These are phyloP conservation scores for Afroboletus lepidellus DNA, from an alignment of 1,284 basidiomycete species.

Conservation along the genomic window DNA sequence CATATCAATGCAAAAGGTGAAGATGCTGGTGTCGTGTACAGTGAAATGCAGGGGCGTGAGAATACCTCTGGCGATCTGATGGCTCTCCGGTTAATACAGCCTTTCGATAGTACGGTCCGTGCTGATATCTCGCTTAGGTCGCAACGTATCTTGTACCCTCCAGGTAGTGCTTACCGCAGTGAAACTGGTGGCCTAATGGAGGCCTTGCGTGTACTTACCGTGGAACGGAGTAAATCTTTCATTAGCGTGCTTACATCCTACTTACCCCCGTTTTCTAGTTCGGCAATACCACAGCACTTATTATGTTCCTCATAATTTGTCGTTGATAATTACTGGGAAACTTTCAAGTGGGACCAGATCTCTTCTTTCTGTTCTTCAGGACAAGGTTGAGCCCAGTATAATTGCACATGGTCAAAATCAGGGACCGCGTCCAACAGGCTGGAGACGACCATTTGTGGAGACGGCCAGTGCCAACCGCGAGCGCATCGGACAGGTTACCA, in stretches of 20 bases:
- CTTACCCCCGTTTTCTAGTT: slow-evolving; percentile 49
- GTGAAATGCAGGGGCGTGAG: slow-evolving; percentile 97
- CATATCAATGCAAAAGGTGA: slow-evolving; percentile 91
- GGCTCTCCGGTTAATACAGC: slow-evolving; percentile 65
- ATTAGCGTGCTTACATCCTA: neutral
- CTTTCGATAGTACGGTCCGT: neutral
- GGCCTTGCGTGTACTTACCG: slow-evolving; percentile 81
- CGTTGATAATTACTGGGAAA: slow-evolving; percentile 80
- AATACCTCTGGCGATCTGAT: slow-evolving; percentile 91
- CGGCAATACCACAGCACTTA: slow-evolving; percentile 87
- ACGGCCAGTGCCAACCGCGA: slow-evolving; percentile 71
- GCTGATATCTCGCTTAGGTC: slow-evolving; percentile 45
- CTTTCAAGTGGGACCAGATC: slow-evolving; percentile 68
- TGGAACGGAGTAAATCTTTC: slow-evolving; percentile 77
- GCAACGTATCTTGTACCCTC: slow-evolving; percentile 80
- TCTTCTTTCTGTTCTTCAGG: slow-evolving; percentile 75
- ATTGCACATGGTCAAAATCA: slow-evolving; percentile 70
- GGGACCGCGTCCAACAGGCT: slow-evolving; percentile 70
- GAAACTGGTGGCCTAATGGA: slow-evolving; percentile 98
- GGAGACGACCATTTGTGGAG: slow-evolving; percentile 95
- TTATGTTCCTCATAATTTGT: slow-evolving; percentile 94
- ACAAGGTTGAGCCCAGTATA: slow-evolving; percentile 80
- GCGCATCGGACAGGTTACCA: slow-evolving; percentile 53
- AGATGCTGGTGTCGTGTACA: slow-evolving; percentile 95
- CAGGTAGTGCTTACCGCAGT: slow-evolving; percentile 86